phyloP scores from a whole-genome alignment of 2,329 filamentous ascomycete genomes.

The Domatiomyces globalis region DNA sequence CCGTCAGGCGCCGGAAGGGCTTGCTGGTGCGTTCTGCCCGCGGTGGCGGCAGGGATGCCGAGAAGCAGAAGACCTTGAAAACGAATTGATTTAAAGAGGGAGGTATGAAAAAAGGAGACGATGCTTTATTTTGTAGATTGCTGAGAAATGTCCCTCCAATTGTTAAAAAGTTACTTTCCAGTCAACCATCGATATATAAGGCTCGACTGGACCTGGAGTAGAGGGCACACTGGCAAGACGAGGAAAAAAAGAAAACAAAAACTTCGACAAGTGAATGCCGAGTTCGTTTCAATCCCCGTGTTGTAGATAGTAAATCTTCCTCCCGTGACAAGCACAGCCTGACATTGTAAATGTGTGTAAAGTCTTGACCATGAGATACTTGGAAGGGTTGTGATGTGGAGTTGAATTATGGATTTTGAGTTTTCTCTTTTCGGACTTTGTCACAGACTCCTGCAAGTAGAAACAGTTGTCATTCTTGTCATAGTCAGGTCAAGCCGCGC shows the following conservation, averaged over 20 bases:
- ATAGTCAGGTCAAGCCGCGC: neutral
- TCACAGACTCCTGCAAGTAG: no score
- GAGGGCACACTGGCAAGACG: conserved; percentile 1
- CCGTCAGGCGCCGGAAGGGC: conserved; percentile 74
- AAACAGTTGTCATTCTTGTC: neutral
- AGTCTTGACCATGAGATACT: conserved; percentile 31
- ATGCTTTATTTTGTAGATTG: neutral
- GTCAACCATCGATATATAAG: neutral
- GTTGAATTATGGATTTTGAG: no score
- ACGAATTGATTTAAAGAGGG: conserved; percentile 22
- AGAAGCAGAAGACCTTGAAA: conserved; percentile 75
- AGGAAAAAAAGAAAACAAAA: neutral
- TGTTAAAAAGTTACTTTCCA: neutral
- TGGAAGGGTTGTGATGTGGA: conserved; percentile 18
- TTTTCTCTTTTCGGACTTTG: no score
- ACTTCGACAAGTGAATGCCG: conserved; percentile 1
- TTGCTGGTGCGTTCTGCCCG: conserved; percentile 65
- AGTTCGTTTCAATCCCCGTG: conserved; percentile 5
- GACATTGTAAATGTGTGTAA: conserved; percentile 22
- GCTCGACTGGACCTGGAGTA: neutral
- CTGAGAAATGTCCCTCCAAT: neutral
- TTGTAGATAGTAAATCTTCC: conserved; percentile 22
- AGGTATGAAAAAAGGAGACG: neutral
- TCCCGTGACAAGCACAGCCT: conserved; percentile 32
- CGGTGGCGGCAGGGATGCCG: conserved; percentile 65